These are phyloP conservation scores for Pterocarpus santalinus DNA, from an alignment of 306 rosid species.

Conservation along the genomic window DNA sequence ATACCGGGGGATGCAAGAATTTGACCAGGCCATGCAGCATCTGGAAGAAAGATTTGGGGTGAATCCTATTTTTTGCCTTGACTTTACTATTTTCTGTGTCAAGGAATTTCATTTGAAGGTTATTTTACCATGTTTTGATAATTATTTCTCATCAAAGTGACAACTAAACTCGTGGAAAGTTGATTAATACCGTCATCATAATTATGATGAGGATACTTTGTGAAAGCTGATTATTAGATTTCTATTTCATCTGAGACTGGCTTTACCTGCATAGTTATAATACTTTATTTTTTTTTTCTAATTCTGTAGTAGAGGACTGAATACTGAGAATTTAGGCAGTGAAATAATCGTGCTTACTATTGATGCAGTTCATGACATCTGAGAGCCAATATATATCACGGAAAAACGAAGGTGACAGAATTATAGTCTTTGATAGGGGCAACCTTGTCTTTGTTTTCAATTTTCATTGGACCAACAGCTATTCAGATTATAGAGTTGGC, in stretches of 20 bases:
- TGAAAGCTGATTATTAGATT: constrained; percentile 25
- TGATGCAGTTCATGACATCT: constrained; percentile 92
- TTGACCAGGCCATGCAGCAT: constrained; percentile 97
- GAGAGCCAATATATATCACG: constrained; percentile 86
- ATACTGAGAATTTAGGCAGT: neutral
- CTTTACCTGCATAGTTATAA: constrained; percentile 25
- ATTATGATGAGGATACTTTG: too few relatives aligned
- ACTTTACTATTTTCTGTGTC: neutral
- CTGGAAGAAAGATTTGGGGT: constrained; percentile 88
- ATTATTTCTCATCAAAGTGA: constrained; percentile 23
- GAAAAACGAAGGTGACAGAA: constrained; percentile 77
- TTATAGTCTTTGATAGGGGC: constrained; percentile 85
- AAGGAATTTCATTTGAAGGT: too few relatives aligned
- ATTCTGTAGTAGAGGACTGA: constrained; percentile 1
- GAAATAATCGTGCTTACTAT: constrained; percentile 44
- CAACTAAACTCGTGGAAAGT: neutral
- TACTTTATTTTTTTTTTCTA: neutral
- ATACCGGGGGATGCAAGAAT: constrained; percentile 92
- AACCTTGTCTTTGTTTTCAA: constrained; percentile 91
- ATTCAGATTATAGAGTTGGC: constrained; percentile 84
- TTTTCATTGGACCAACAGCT: constrained; percentile 93
- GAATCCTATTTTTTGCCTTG: constrained; percentile 50
- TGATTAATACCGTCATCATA: neutral
- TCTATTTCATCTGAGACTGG: constrained; percentile 30
- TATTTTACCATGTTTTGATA: neutral